phyloP scores from a whole-genome alignment of 169 alveolate species.

The Plasmodium reichenowi region DNA sequence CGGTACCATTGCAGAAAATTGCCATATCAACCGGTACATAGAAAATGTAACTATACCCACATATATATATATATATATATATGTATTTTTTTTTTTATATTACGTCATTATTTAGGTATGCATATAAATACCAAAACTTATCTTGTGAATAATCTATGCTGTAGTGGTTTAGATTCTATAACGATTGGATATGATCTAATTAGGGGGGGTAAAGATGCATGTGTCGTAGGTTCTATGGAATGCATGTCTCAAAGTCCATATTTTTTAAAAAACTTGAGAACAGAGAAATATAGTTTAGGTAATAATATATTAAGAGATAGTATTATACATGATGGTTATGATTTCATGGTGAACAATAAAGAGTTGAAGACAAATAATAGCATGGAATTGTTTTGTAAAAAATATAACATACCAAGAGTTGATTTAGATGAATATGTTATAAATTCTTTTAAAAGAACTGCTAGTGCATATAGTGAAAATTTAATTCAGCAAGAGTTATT shows the following conservation, averaged over 20 bases:
- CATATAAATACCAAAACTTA: conserved; percentile 62
- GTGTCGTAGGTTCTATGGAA: conserved; percentile 81
- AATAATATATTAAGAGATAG: conserved; percentile 77
- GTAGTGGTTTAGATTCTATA: conserved; percentile 81
- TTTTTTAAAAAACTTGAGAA: conserved; percentile 79
- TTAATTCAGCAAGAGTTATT: conserved; percentile 81
- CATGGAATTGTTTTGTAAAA: conserved; percentile 73
- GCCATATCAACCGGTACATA: conserved; percentile 50
- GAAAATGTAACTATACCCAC: neutral
- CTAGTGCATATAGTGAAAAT: conserved; percentile 82
- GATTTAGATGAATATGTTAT: conserved; percentile 79
- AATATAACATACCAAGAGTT: conserved; percentile 75
- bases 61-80: conserved; percentile 3
- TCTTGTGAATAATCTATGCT: conserved; percentile 78
- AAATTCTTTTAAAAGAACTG: conserved; percentile 78
- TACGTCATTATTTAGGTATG: conserved; percentile 51
- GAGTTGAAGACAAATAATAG: conserved; percentile 66
- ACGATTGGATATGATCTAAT: conserved; percentile 77
- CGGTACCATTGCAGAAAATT: conserved; percentile 79
- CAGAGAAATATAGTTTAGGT: conserved; percentile 78
- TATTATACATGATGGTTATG: conserved; percentile 76
- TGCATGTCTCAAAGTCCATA: conserved; percentile 81
- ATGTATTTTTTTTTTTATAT: neutral
- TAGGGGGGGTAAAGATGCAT: conserved; percentile 76
- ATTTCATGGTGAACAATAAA: conserved; percentile 34